These are phyloP conservation scores for Xylaria sp. DNA, from an alignment of 2,329 filamentous ascomycete genomes.

Conservation along the genomic window DNA sequence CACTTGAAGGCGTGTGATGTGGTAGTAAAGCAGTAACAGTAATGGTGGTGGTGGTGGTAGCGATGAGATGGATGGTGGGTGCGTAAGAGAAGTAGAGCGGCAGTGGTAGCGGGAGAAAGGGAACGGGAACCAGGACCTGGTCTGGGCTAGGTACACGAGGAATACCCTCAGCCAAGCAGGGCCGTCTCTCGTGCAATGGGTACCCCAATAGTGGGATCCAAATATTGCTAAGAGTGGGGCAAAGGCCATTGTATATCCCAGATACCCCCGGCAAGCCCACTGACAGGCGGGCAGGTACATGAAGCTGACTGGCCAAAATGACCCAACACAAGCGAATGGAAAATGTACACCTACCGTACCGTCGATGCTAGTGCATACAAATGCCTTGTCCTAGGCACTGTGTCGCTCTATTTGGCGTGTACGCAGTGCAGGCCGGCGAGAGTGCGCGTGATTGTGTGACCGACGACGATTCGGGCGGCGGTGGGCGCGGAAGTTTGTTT, in stretches of 20 bases:
- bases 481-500: conserved; percentile 35
- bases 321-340: conserved; percentile 39
- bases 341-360: conserved; percentile 42
- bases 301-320: conserved; percentile 41
- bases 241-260: conserved; percentile 34
- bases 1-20: conserved; percentile 22
- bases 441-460: conserved; percentile 38
- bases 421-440: conserved; percentile 31
- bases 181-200: conserved; percentile 47
- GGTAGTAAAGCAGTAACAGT: conserved; percentile 28
- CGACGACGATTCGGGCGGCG: conserved; percentile 31
- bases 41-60: conserved; percentile 32
- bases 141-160: conserved; percentile 35
- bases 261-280: conserved; percentile 33
- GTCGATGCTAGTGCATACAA: conserved; percentile 29
- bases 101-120: conserved; percentile 40
- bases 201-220: conserved; percentile 49
- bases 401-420: conserved; percentile 29
- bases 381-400: conserved; percentile 35
- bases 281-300: conserved; percentile 42
- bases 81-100: conserved; percentile 42
- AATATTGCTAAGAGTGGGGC: conserved; percentile 50
- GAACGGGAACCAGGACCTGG: conserved; percentile 38
- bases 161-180: conserved; percentile 39
- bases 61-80: conserved; percentile 42